Conservation (phyloP, 306 rosid genomes). For the Canavalia gladiata region DNA sequence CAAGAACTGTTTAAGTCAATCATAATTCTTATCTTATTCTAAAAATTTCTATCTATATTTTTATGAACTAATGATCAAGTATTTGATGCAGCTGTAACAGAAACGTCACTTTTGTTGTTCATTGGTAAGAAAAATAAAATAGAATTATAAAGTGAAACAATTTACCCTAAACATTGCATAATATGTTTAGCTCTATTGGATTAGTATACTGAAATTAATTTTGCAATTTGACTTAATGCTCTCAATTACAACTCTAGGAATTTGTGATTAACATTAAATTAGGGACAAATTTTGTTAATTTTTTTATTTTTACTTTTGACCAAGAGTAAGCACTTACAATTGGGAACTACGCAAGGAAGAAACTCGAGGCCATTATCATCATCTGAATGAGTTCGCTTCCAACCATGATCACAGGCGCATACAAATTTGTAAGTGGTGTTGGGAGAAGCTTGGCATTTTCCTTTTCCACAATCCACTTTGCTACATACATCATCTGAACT, state of each 20-base stretch:
- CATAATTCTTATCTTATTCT: not conserved
- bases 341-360: slow-evolving; percentile 89
- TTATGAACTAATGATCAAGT: not conserved
- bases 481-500: slow-evolving; percentile 76
- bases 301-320: not conserved
- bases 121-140: not conserved
- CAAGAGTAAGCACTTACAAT: slow-evolving; percentile 61
- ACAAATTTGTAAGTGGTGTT: slow-evolving; percentile 63
- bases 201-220: not conserved
- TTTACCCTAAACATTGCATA: not conserved
- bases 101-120: slow-evolving; percentile 16
- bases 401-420: slow-evolving; percentile 81
- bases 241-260: not conserved
- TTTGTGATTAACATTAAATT: no score
- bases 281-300: no score
- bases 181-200: not conserved
- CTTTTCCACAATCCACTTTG: slow-evolving; percentile 78
- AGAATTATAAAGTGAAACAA: not conserved
- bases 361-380: slow-evolving; percentile 53
- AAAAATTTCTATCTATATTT: slow-evolving; percentile 1
- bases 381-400: slow-evolving; percentile 65
- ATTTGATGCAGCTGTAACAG: slow-evolving; percentile 28
- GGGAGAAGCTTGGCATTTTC: slow-evolving; percentile 72
- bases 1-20: not conserved
- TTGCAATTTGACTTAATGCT: not conserved